Base-by-base conservation (phyloP, 306 rosid species). In the Vigna mungo region DNA sequence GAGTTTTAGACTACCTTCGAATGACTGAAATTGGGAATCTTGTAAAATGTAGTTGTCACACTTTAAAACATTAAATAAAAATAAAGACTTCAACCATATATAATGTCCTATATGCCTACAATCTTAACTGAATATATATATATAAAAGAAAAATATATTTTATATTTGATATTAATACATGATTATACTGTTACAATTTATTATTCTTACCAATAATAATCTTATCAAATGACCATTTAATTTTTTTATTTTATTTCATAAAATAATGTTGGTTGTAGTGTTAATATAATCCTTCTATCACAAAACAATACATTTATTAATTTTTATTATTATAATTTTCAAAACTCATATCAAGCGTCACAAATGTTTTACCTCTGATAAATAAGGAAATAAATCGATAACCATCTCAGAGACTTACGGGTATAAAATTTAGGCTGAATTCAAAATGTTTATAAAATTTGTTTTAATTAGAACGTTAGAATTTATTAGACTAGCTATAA, bases 21-120 rank as follows among this genome's bases (percentile, higher is more conserved):
- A 78, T 32, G 37, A 59, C 34, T 74, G 76, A 41, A 49, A 73
- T 27, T 54, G 69, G 62, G 70, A 72, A 78, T 73, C 61, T 18
- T 51, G n/a, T 51, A 9, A 34, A 67, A 36, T 34, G 63, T 46
- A 64, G 39, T 53, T 54, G 61, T 64, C 53, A 46, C 21, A 62
- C 75, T 80, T 73, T 7, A 18, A 43, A 20, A 65, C 14, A 44
- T 44, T 44, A 32, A 41, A 58, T 9, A 12, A 30, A 77, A 51
- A 23, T 64, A 21, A 72, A 54, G 47, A 64, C 46, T 0, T 5
- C 7, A 10, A 16, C 23, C 69, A 52, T 74, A 56, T 27, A 44
- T 23, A 67, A 44, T 10, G 44, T 52, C 30, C 49, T 63, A n/a
- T 76, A 49, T 21, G 52, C 4, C 68, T 63, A 17, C 80, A 59